These are phyloP conservation scores for Spongiforma sp. DNA, from an alignment of 1,284 basidiomycete genomes.

Conservation along the genomic window DNA sequence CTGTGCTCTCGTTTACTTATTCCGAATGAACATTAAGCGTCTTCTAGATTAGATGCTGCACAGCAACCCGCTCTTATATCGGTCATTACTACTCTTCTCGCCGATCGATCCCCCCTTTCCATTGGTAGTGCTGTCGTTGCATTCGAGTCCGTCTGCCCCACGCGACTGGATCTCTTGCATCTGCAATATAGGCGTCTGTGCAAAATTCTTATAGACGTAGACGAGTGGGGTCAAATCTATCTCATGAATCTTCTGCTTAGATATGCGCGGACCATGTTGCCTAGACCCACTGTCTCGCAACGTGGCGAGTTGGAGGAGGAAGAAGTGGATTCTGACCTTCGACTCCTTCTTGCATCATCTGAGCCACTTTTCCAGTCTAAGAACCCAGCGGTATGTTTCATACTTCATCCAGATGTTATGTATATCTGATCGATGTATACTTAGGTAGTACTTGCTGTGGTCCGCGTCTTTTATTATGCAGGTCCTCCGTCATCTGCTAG, in stretches of 20 bases:
- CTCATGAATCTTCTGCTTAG: slow-evolving; percentile 80
- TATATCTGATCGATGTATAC: background rate
- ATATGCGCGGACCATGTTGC: slow-evolving; percentile 87
- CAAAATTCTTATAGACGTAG: slow-evolving; percentile 84
- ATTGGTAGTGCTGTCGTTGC: slow-evolving; percentile 88
- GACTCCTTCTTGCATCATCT: slow-evolving; percentile 74
- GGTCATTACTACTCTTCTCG: slow-evolving; percentile 77
- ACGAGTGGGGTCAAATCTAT: slow-evolving; percentile 95
- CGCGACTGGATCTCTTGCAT: slow-evolving; percentile 87
- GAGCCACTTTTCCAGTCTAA: slow-evolving; percentile 83
- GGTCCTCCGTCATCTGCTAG: slow-evolving; percentile 60
- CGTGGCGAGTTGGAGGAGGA: slow-evolving; percentile 39
- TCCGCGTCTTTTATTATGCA: slow-evolving; percentile 76
- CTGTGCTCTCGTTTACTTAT: background rate
- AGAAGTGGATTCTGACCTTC: slow-evolving; percentile 77
- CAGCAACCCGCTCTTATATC: slow-evolving; percentile 77
- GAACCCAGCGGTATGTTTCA: slow-evolving; percentile 77
- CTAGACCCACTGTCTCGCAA: slow-evolving; percentile 59
- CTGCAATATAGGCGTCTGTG: slow-evolving; percentile 89
- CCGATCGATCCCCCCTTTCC: slow-evolving; percentile 87
- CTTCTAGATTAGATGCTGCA: slow-evolving; percentile 70
- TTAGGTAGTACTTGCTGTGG: slow-evolving; percentile 78
- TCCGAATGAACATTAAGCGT: background rate
- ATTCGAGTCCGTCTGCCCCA: slow-evolving; percentile 85
- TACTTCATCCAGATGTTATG: background rate